Evolutionary conservation across 345 rosid genomes (phyloP).

Genomic region (Excoecaria cochinchinensis): DNA sequence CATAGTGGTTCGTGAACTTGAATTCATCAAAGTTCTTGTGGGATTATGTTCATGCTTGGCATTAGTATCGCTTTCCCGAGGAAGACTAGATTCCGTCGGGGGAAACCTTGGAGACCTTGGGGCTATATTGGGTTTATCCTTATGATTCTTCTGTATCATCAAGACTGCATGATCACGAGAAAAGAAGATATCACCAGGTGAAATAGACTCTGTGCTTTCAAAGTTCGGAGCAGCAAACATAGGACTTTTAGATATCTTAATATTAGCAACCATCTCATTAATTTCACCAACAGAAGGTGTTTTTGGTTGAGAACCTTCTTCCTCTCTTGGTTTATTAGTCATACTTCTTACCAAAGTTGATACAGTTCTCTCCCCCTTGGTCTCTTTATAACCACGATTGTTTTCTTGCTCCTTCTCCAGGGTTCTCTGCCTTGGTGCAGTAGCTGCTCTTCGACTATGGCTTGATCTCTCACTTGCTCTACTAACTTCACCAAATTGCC

Average conservation of each 20-base stretch:
- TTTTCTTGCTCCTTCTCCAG: constrained; percentile 32
- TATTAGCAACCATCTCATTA: constrained; percentile 55
- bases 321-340: constrained; percentile 26
- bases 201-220: constrained; percentile 51
- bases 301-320: constrained; percentile 11
- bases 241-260: constrained; percentile 36
- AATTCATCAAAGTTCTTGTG: constrained; percentile 18
- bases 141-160: constrained; percentile 25
- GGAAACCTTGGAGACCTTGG: constrained; percentile 21
- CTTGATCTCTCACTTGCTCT: constrained; percentile 30
- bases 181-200: constrained; percentile 61
- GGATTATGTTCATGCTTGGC: constrained; percentile 22
- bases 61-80: constrained; percentile 12
- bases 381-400: constrained; percentile 19
- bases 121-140: neutral
- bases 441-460: constrained; percentile 30
- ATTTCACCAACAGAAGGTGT: constrained; percentile 44
- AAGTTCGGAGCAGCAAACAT: constrained; percentile 11
- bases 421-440: constrained; percentile 41
- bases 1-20: constrained; percentile 24
- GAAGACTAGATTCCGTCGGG: constrained; percentile 13
- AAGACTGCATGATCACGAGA: constrained; percentile 35
- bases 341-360: constrained; percentile 24
- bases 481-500: constrained; percentile 21
- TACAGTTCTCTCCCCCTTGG: constrained; percentile 28